These are phyloP conservation scores for Coffea canephora DNA, from an alignment of 257 asterid species.

Conservation along the genomic window DNA sequence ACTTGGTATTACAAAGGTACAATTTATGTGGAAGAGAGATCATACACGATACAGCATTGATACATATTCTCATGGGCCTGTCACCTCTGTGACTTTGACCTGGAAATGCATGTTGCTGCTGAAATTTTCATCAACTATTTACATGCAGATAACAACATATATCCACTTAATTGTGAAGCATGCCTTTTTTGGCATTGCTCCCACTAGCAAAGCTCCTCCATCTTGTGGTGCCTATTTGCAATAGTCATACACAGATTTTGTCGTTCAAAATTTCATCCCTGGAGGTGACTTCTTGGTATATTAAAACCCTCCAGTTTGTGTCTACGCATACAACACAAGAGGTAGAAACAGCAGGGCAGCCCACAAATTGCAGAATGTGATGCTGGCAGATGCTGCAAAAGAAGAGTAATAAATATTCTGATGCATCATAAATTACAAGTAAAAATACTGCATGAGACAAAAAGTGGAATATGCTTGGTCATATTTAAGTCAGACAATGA, in stretches of 20 bases:
- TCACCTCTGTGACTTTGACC: constrained; percentile 95
- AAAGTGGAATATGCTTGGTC: background rate
- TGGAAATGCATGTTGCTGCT: constrained; percentile 51
- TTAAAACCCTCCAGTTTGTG: constrained; percentile 23
- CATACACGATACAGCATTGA: constrained; percentile 50
- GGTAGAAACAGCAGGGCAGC: constrained; percentile 37
- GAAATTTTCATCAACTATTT: constrained; percentile 52
- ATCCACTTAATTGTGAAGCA: constrained; percentile 42
- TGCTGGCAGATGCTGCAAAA: constrained; percentile 63
- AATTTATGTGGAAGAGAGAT: constrained; percentile 45
- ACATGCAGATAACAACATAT: constrained; percentile 54
- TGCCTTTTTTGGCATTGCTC: constrained; percentile 54
- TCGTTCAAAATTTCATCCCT: constrained; percentile 15
- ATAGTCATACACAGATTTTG: constrained; percentile 16
- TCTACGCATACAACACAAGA: constrained; percentile 36
- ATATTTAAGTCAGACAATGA: background rate
- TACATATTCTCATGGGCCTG: constrained; percentile 60
- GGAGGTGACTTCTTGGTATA: constrained; percentile 4
- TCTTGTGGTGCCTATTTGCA: constrained; percentile 16
- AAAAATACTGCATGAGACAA: background rate
- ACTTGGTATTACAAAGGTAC: constrained; percentile 41
- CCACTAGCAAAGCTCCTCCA: constrained; percentile 44
- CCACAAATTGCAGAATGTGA: constrained; percentile 37
- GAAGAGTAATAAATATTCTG: background rate
- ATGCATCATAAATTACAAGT: constrained; percentile 9